A percentile compares a stretch with the other conserved stretches of the same genome.
Evolutionary conservation across 345 rosid genomes (phyloP).

Genomic region (Cardamine chenopodiifolia): DNA sequence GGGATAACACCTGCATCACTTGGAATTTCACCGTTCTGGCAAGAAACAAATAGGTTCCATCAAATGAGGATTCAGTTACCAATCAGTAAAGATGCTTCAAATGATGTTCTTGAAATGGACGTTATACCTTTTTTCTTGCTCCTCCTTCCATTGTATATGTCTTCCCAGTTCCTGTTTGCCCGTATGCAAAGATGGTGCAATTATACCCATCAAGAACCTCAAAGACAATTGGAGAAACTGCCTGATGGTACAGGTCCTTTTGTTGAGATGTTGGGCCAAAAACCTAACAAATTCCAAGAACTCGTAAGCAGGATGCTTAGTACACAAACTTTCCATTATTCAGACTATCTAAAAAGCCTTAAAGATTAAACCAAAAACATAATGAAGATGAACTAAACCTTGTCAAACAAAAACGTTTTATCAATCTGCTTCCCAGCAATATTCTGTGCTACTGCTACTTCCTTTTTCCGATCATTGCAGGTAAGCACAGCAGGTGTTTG

Average conservation of each 20-base stretch:
- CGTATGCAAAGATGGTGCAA: slow-evolving; percentile 98
- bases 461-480: slow-evolving; percentile 83
- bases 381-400: slow-evolving; percentile 51
- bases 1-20: slow-evolving; percentile 98
- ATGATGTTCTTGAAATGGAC: slow-evolving; percentile 9
- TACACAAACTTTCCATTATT: background rate
- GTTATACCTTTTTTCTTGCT: slow-evolving; percentile 80
- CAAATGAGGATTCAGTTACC: slow-evolving; percentile 26
- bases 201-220: slow-evolving; percentile 99
- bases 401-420: slow-evolving; percentile 90
- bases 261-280: slow-evolving; percentile 93
- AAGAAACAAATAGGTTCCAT: slow-evolving; percentile 25
- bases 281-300: slow-evolving; percentile 53
- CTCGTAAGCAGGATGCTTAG: slow-evolving; percentile 18
- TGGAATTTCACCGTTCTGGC: slow-evolving; percentile 94
- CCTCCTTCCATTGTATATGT: slow-evolving; percentile 99
- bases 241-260: slow-evolving; percentile 73
- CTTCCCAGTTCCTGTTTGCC: slow-evolving; percentile 98
- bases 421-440: slow-evolving; percentile 98
- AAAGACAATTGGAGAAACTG: slow-evolving; percentile 87
- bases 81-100: slow-evolving; percentile 12
- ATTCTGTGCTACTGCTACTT: slow-evolving; percentile 79
- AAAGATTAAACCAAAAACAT: background rate
- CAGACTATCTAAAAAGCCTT: background rate
- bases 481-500: slow-evolving; percentile 85